Base-by-base conservation (phyloP, 306 rosid species). In the Cucurbita argyrosperma region DNA sequence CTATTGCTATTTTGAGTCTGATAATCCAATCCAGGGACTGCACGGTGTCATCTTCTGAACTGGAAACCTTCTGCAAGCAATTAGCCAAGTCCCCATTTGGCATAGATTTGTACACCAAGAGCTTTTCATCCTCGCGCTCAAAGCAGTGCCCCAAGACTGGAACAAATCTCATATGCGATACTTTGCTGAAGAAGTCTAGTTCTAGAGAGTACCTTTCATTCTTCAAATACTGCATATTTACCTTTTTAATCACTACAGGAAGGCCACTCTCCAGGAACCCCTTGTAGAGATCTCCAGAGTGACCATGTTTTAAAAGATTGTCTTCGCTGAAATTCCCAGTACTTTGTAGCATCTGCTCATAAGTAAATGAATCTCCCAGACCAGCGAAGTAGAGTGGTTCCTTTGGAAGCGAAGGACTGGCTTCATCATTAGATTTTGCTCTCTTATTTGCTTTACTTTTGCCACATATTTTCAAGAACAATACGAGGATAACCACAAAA, bases 11-110 rank as follows among this genome's bases (percentile, higher is more conserved):
- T 84, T 95, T 95, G 79, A 88, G 76, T 82, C 99, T 85, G 19
- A 96, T 95, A 79, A 95, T 95, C 99, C 99, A 95, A 84, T 95
- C 99, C 54, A 89, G 72, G 67, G 96, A 89, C 75, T 77, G 85
- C 38, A 77, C 75, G 42, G 82, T 81, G 18, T 78, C 89, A 73
- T 90, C 86, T 26, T 54, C 77, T 64, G 77, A 46, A 69, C 72
- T 76, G 14, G 70, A 69, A 45, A 74, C 79, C 52, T 76, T 80
- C 75, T 91, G 96, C 89, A 91, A 87, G 74, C 92, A 87, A 81
- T 74, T 82, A 61, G 86, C 88, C 86, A 95, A 86, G 82, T 95
- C 99, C 78, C 93, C 84, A 74, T 95, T 82, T 57, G 87, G 90
- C 97, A 95, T 85, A 80, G 81, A 79, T 78, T 95, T 95, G 85